Evolutionary conservation across 2,329 filamentous ascomycete genomes (phyloP).

Genomic region (Teratosphaeriaceae sp.): DNA sequence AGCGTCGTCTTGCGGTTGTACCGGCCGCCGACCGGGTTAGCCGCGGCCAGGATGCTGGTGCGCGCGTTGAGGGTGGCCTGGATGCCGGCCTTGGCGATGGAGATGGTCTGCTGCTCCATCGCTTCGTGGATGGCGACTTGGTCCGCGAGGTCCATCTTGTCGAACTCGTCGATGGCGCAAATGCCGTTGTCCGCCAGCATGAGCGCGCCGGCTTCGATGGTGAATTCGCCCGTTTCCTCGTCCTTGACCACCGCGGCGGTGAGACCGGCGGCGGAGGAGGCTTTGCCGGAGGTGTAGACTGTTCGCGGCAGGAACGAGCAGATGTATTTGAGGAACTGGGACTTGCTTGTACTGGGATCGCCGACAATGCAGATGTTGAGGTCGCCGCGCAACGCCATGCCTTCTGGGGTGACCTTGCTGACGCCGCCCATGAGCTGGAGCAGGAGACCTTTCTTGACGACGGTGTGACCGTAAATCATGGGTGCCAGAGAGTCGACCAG

Average conservation of each 20-base stretch:
- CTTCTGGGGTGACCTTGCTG: conserved; percentile 82
- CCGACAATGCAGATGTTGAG: conserved; percentile 99
- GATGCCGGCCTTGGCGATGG: conserved; percentile 96
- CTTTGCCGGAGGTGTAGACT: conserved; percentile 96
- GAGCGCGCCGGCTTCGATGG: conserved; percentile 93
- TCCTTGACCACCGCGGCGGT: conserved; percentile 97
- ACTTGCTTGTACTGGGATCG: conserved; percentile 94
- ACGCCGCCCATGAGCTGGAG: conserved; percentile 96
- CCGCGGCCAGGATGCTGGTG: conserved; percentile 90
- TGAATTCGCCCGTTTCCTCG: conserved; percentile 97
- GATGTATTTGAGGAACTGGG: conserved; percentile 96
- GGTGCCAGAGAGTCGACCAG: conserved; percentile 91
- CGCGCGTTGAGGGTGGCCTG: conserved; percentile 95
- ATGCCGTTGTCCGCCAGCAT: conserved; percentile 97
- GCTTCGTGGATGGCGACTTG: conserved; percentile 99
- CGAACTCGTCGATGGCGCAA: conserved; percentile 97
- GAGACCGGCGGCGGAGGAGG: conserved; percentile 92
- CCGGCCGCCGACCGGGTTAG: conserved; percentile 92
- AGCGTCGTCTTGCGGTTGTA: conserved; percentile 96
- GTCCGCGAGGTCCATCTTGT: conserved; percentile 98
- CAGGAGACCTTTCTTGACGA: conserved; percentile 94
- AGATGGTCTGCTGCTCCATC: conserved; percentile 99
- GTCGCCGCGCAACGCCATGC: conserved; percentile 91
- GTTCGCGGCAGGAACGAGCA: conserved; percentile 94
- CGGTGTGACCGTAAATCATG: conserved; percentile 94